Evolutionary conservation across 192 early-diverging fungal genomes (phyloP).

Genomic region (Gonapodya prolifera): DNA sequence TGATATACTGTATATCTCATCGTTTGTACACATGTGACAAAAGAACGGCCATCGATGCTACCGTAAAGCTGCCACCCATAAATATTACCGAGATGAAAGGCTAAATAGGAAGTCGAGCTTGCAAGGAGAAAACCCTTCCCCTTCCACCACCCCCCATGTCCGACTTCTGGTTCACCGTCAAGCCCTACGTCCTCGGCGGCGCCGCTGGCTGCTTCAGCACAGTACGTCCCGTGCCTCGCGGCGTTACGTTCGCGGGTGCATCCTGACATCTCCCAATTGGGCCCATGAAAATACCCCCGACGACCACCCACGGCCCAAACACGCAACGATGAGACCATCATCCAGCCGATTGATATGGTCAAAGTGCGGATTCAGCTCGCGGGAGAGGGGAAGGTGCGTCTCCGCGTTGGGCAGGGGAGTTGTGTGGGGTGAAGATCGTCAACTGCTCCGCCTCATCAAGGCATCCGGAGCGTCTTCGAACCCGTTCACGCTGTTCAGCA

Average conservation of each 20-base stretch:
- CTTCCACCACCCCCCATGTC: too few relatives aligned
- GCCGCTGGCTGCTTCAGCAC: neutral
- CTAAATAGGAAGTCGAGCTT: too few relatives aligned
- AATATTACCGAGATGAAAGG: too few relatives aligned
- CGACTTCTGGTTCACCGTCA: neutral
- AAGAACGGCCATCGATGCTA: too few relatives aligned
- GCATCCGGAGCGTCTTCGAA: slow-evolving; percentile 11
- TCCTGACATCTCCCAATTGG: too few relatives aligned
- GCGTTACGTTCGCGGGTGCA: neutral
- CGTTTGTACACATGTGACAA: too few relatives aligned
- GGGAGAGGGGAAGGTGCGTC: slow-evolving; percentile 19
- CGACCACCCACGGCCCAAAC: too few relatives aligned
- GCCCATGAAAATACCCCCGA: too few relatives aligned
- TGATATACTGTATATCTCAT: too few relatives aligned
- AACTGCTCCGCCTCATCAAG: neutral
- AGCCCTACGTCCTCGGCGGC: slow-evolving; percentile 3
- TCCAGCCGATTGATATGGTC: slow-evolving; percentile 5
- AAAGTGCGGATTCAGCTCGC: slow-evolving; percentile 40
- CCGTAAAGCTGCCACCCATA: too few relatives aligned
- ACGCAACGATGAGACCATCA: neutral
- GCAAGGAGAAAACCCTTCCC: too few relatives aligned
- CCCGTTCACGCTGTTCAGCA: slow-evolving; percentile 18
- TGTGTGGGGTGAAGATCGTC: neutral
- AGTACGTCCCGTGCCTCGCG: neutral
- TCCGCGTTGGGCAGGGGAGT: neutral